Evolutionary conservation across 2,329 filamentous ascomycete genomes (phyloP).

Genomic region (Pseudocercospora cruenta): DNA sequence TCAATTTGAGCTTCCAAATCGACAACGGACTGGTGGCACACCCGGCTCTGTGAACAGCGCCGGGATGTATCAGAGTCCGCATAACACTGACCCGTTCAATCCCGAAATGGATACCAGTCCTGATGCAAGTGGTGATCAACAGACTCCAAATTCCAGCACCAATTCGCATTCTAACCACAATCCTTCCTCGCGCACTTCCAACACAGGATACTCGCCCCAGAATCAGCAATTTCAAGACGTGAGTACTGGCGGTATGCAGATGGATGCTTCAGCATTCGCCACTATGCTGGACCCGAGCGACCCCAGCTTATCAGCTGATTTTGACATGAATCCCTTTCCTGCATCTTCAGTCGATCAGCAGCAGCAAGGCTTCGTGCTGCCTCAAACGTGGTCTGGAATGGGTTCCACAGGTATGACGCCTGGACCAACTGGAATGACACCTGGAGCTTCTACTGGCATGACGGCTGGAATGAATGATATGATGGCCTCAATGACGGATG

Average conservation of each 20-base stretch:
- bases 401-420: conserved; percentile 15
- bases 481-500: conserved; percentile 36
- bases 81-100: conserved; percentile 13
- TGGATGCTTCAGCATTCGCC: conserved; percentile 15
- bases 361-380: conserved; percentile 28
- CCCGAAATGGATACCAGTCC: conserved; percentile 38
- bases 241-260: neutral
- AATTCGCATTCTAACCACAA: conserved; percentile 28
- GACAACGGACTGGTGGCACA: conserved; percentile 27
- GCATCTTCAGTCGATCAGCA: conserved; percentile 16
- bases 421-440: neutral
- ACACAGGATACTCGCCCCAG: conserved; percentile 35
- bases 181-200: conserved; percentile 33
- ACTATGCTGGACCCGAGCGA: conserved; percentile 22
- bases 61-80: conserved; percentile 29
- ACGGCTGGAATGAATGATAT: conserved; percentile 29
- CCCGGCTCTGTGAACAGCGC: conserved; percentile 28
- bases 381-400: conserved; percentile 23
- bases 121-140: conserved; percentile 34
- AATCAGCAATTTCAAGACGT: conserved; percentile 18
- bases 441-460: conserved; percentile 18
- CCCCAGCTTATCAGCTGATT: conserved; percentile 26
- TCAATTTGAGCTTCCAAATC: conserved; percentile 31
- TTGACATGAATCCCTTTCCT: conserved; percentile 29
- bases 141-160: conserved; percentile 33